Conservation (phyloP, 2,329 filamentous ascomycete genomes). For the Colletotrichum neosansevieriae region DNA sequence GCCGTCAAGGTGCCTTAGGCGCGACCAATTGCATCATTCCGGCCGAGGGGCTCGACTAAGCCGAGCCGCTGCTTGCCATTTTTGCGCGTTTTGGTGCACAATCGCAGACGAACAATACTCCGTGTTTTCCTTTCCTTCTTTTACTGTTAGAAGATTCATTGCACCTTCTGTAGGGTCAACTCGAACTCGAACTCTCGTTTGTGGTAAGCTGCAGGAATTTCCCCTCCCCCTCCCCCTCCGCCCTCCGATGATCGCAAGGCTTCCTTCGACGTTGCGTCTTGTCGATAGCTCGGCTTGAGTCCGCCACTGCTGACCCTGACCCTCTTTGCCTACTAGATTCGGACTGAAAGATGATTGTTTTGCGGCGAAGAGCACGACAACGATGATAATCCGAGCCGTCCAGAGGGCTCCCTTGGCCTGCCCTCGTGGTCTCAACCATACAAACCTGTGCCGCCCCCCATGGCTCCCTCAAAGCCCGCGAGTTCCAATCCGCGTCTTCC, state of each 20-base stretch:
- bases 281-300: conserved; percentile 12
- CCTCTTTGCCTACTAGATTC: conserved; percentile 8
- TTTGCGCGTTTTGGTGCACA: conserved; percentile 16
- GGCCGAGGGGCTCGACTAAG: conserved; percentile 32
- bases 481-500: conserved; percentile 39
- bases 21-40: conserved; percentile 38
- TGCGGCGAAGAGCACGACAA: conserved; percentile 36
- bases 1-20: conserved; percentile 39
- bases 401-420: conserved; percentile 37
- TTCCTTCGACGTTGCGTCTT: neutral
- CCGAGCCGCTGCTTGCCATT: conserved; percentile 33
- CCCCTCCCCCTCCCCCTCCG: neutral
- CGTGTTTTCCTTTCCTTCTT: neutral
- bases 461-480: conserved; percentile 39
- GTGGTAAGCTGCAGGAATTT: conserved; percentile 13
- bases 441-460: conserved; percentile 23
- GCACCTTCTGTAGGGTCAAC: neutral
- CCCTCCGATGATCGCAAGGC: conserved; percentile 5
- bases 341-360: conserved; percentile 33
- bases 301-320: conserved; percentile 28
- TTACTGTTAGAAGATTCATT: neutral
- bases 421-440: conserved; percentile 30
- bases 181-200: neutral
- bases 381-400: conserved; percentile 40
- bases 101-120: neutral